Conservation (phyloP, 2,329 filamentous ascomycete species). For the Dendryphion nanum region DNA sequence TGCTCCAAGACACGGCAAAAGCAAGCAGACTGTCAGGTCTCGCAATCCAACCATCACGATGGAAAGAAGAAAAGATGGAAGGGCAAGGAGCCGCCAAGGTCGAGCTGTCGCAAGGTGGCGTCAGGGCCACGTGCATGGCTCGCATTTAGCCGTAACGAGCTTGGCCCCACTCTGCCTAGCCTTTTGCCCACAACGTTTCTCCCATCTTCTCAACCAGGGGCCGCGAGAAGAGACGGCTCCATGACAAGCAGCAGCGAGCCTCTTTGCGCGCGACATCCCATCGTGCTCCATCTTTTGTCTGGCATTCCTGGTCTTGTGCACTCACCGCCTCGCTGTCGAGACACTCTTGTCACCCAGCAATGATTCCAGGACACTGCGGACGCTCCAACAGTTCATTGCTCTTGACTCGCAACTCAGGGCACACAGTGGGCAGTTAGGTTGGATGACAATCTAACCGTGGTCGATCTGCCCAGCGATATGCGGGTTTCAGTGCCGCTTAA, state of each 20-base stretch:
- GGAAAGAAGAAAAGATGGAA: too few species aligned
- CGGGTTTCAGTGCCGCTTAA: constrained; percentile 13
- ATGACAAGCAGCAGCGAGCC: not conserved
- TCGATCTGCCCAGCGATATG: constrained; percentile 4
- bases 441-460: constrained; percentile 5
- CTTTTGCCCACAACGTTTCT: not conserved
- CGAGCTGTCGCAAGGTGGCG: too few species aligned
- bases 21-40: too few species aligned
- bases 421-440: constrained; percentile 1
- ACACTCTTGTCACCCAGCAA: not conserved
- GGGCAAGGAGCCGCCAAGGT: too few species aligned
- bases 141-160: constrained; percentile 16
- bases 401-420: too few species aligned
- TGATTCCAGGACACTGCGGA: not conserved
- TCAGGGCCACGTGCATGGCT: too few species aligned
- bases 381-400: not conserved
- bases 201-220: not conserved
- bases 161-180: constrained; percentile 3
- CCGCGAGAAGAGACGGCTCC: constrained; percentile 2
- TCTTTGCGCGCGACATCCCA: constrained; percentile 1
- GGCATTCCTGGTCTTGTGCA: not conserved
- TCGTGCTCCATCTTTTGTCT: not conserved
- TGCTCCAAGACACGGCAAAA: too few species aligned
- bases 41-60: too few species aligned
- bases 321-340: not conserved